Conservation (phyloP, 164 flowering plant species). For the Aristolochia californica region DNA sequence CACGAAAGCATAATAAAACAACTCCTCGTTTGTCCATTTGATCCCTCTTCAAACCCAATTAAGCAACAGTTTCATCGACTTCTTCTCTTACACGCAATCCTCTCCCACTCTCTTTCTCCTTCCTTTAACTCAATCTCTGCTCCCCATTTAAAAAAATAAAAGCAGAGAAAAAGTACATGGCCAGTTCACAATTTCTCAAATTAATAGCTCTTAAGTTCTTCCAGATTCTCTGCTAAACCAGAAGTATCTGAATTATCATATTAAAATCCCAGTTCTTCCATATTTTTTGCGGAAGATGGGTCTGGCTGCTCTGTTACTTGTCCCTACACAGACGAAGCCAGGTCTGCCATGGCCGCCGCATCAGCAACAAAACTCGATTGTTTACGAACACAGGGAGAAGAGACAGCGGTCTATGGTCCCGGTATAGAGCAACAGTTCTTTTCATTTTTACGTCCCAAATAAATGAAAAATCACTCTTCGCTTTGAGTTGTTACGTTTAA, state of each 20-base stretch:
- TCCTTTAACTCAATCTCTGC: too few relatives aligned
- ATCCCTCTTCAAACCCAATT: too few relatives aligned
- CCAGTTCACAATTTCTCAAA: too few relatives aligned
- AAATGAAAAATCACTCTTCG: neutral
- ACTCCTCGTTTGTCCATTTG: too few relatives aligned
- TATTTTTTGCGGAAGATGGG: slow-evolving; percentile 1
- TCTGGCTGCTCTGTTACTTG: slow-evolving; percentile 1
- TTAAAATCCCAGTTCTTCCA: neutral
- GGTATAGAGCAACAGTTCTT: neutral
- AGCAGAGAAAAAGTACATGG: too few relatives aligned
- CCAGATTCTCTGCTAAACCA: neutral
- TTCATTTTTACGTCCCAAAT: neutral
- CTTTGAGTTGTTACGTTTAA: neutral
- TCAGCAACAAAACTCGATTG: neutral
- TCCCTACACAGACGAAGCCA: neutral
- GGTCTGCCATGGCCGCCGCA: neutral
- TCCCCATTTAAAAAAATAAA: too few relatives aligned
- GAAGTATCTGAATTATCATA: neutral
- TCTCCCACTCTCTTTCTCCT: too few relatives aligned
- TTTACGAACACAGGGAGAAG: neutral
- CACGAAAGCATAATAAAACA: too few relatives aligned
- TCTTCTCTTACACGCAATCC: too few relatives aligned
- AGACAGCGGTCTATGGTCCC: slow-evolving; percentile 9
- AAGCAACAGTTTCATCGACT: too few relatives aligned
- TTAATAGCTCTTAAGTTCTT: too few relatives aligned